Evolutionary conservation across 768 basidiomycete species (phyloP).

Genomic region (Jaapia argillacea): DNA sequence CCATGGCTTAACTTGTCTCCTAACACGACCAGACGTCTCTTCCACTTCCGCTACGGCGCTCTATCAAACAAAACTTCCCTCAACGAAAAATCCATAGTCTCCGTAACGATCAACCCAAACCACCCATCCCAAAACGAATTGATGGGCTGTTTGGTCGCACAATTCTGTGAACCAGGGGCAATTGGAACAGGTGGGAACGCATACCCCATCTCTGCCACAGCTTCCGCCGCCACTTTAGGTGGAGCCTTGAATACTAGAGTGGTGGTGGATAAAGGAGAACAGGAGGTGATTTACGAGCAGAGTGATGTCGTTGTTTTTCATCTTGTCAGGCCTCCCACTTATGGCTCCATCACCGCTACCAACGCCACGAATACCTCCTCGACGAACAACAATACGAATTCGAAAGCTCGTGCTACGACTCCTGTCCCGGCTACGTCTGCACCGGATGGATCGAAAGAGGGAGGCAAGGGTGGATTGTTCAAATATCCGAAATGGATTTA

Average conservation of each 20-base stretch:
- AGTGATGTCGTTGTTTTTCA: constrained; percentile 59
- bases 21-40: constrained; percentile 24
- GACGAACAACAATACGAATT: too few relatives aligned
- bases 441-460: constrained; percentile 7
- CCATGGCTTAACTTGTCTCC: constrained; percentile 1
- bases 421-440: neutral
- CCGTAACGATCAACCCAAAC: constrained; percentile 35
- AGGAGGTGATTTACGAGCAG: constrained; percentile 51
- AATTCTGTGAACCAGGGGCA: constrained; percentile 23
- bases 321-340: constrained; percentile 13
- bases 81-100: constrained; percentile 36
- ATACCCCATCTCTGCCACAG: too few relatives aligned
- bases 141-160: constrained; percentile 40
- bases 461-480: constrained; percentile 33
- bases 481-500: constrained; percentile 56
- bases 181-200: too few relatives aligned
- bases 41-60: constrained; percentile 48
- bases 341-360: too few relatives aligned
- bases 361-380: too few relatives aligned
- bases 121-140: constrained; percentile 44
- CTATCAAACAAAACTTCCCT: constrained; percentile 24
- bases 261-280: too few relatives aligned
- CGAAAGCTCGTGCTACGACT: too few relatives aligned
- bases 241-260: too few relatives aligned
- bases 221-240: too few relatives aligned